Evolutionary conservation across 2,329 filamentous ascomycete species (phyloP).

Genomic region (Lasiodiplodia sp.): DNA sequence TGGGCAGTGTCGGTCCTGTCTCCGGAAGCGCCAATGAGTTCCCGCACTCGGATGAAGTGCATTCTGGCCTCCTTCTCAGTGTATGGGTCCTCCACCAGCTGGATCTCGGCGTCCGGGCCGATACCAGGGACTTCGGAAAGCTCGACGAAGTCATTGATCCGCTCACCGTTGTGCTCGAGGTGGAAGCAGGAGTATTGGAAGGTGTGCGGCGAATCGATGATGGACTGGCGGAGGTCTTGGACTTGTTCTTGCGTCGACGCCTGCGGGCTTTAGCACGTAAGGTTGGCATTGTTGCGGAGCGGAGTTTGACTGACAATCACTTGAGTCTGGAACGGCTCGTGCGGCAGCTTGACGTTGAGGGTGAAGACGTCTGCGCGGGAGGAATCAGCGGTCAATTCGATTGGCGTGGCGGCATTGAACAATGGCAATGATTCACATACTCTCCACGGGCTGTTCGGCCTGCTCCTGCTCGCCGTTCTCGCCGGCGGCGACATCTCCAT

Average conservation of each 20-base stretch:
- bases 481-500: conserved; percentile 30
- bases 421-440: conserved; percentile 35
- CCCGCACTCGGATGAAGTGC: conserved; percentile 88
- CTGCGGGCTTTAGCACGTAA: conserved; percentile 55
- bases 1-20: conserved; percentile 87
- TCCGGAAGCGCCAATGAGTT: conserved; percentile 90
- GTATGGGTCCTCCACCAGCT: conserved; percentile 91
- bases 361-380: conserved; percentile 64
- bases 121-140: conserved; percentile 88
- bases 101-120: conserved; percentile 76
- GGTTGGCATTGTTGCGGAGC: conserved; percentile 33
- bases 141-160: conserved; percentile 94
- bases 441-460: conserved; percentile 42
- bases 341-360: conserved; percentile 82
- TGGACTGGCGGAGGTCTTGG: conserved; percentile 94
- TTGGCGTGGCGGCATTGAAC: not conserved
- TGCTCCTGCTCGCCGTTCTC: conserved; percentile 34
- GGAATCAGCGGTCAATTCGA: conserved; percentile 1
- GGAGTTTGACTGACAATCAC: conserved; percentile 70
- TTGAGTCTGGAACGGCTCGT: conserved; percentile 78
- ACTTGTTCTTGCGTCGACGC: conserved; percentile 94
- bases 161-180: conserved; percentile 85
- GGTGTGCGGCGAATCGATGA: conserved; percentile 90
- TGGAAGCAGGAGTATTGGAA: conserved; percentile 99
- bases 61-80: conserved; percentile 98